Evolutionary conservation across 129 eudicot genomes (phyloP), one percentile per base, ranked within the genome.

Genomic region (Scalesia atractyloides): DNA sequence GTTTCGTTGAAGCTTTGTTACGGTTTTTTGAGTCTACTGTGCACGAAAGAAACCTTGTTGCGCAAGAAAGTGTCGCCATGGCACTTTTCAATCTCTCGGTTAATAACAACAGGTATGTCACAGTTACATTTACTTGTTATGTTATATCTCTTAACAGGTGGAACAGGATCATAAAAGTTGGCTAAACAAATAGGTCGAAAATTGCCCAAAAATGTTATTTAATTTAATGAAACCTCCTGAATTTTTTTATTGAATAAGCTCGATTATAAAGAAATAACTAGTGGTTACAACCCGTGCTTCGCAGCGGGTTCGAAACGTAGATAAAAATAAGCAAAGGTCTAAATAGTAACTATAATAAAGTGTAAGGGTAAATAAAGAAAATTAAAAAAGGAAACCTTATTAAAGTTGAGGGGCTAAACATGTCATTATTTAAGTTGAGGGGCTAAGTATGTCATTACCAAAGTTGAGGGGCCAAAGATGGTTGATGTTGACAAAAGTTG

Each of bases 1-100:
- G 98, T 67, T 87, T 93, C 72, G 92, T 93, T 74, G 95, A 89
- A 84, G 88, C 91, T 59, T 74, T 93, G 65, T 62, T 93, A 39
- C 82, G 63, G 61, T 87, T 89, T 77, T 66, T 93, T 19, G 94
- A 85, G 76, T 68, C 74, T 7, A 84, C 92, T 30, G 82, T 89
- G 69, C 76, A 57, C 67, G 85, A 73, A 70, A 78, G 75, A 70
- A 66, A 84, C 66, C 73, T 58, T 14, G 73, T 66, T 82, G 92
- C 96, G 60, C 92, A 89, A 83, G 97, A 93, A 74, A 82, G 83
- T 57, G 96, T 88, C 22, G 92, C 97, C 15, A 87, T 93, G 95
- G 98, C 98, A 39, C 96, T 93, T 52, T 89, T 93, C 79, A 93
- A 93, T 82, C 92, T 93, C 39, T 96, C 92, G 33, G 90, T 93